Base-by-base conservation (phyloP, 169 alveolate species). In the Fabrea salina region DNA sequence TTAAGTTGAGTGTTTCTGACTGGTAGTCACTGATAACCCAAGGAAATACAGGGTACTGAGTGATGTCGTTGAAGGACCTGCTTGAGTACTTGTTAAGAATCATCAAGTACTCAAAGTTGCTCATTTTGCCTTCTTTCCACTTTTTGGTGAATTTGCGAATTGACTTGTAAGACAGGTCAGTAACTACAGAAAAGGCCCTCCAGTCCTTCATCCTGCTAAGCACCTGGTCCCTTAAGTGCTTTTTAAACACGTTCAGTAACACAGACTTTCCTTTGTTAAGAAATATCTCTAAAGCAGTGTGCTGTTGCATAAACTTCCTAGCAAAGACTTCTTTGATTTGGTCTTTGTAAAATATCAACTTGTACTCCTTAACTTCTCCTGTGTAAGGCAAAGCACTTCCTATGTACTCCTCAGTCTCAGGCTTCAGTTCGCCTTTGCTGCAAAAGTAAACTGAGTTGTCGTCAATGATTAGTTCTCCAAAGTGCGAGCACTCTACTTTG, bases 31-130 rank as follows among this genome's bases (percentile, higher is more conserved):
- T 81, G 2, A 97, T 66, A 8, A 97, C 90, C 99, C 99, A 98
- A 5, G 99, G 99, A 80, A 95, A 95, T 7, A 98, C 95, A 5
- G 99, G 99, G 82, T 98, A 98, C 72, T 97, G 98, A 5, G 98
- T 94, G 72, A 97, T 88, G 86, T 98, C 99, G 66, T 96, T 93
- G 79, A 93, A 93, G 50, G 98, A 90, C 66, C 99, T 88, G 37
- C 98, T 98, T 19, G 98, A 95, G 39, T 94, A 88, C 50, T 95
- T 87, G 85, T 98, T 98, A 54, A 98, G 84, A 67, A 91, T 84
- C 91, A 95, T 98, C 54, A 98, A 50, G 76, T 97, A 96, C 57
- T 97, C 98, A 83, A 95, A 96, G 71, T 96, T 98, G 11, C 99
- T 22, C 4, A 70, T n/a, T 27, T n/a, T 41, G 5, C 79, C 79